Evolutionary conservation across 2,329 filamentous ascomycete species (phyloP), one percentile per base, ranked within the genome.

Genomic region (Graphilbum ipis-grandicollis): DNA sequence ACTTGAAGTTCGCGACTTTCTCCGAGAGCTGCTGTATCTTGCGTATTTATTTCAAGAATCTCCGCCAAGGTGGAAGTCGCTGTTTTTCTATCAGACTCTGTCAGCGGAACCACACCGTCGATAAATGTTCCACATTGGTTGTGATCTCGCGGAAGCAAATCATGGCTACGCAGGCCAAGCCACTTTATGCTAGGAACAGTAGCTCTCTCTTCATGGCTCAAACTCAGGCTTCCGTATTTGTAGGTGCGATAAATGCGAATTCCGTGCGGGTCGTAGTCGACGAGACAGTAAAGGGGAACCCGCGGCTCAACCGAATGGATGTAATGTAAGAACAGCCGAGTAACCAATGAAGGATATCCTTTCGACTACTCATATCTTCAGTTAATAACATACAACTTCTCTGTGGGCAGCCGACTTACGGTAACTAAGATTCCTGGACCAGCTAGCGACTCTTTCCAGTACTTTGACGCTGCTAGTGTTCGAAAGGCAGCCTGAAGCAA

Each of bases 261-360:
- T 0, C 83, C 82, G 43, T 88, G 71, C 0, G 81, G 80, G 46
- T 90, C 82, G 41, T 71, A 81, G 47, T 92, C 83, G 2, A 81
- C 66, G 0, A 90, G 57, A 0, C 65, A 70, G 36, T 71, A 65
- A 7, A 82, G 67, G 2, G 71, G 68, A 18, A 79, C 53, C 1
- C 53, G 49, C 0, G 68, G 66, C 17, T 56, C 58, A 9, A 52
- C 53, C 0, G 46, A 51, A 28, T 67, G 62, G 1, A 84, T 38
- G 12, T 60, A 51, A 31, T 64, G 62, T 2, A 88, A 56, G 37
- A 88, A 75, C 14, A 64, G 63, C 8, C 79, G 63, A 0, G 80
- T 84, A 1, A 68, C 65, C 34, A 88, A 58, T 46, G 90, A 83
- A 0, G 83, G 81, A 48, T 84, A 90, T 2, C 83, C 83, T 60